Base-by-base conservation (phyloP, 2,329 filamentous ascomycete genomes). In the Apiospora koreana region DNA sequence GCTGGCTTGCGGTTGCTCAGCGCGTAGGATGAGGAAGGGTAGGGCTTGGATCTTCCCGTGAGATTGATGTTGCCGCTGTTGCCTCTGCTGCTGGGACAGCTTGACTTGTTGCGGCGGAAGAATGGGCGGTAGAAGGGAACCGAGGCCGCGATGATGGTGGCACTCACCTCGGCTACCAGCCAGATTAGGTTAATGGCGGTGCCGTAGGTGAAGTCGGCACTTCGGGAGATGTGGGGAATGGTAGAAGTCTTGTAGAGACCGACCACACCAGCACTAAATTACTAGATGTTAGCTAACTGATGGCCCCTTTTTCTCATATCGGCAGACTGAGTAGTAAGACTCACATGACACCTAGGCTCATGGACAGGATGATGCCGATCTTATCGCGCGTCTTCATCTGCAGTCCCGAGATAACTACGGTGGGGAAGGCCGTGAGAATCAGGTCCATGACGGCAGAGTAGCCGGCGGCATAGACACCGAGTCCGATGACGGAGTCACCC, bases 91-190 rank as follows among this genome's bases (percentile, higher is more conserved):
- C 25, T 18, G 14, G 12, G 8, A 14, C 28, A 18, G 50, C 28
- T 62, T 7, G 50, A 35, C 28, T 25, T 45, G 64, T 3, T 28
- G 35, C 38, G 35, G 2, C 68, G 68, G 58, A 69, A 42, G n/a
- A 48, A 62, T n/a, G 68, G 68, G 18, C 68, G 50, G 68, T 65
- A 69, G 68, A 69, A 69, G 23, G 68, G 68, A 16, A 69, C 66
- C 16, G 68, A 69, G 58, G 54, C 58, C 1, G 68, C 68, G 42
- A 69, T 48, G 50, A 69, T 66, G 58, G 68, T 69, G 5, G 68
- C 68, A 14, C 35, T 43, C n/a, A 69, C 68, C 46, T 69, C 68
- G 68, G 68, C 68, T 4, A 66, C 68, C 4, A 69, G 58, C 68
- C 68, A 69, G 54, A 69, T 69, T n/a, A 69, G 35, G 21, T 67